Evolutionary conservation across 768 basidiomycete genomes (phyloP), one percentile per base, ranked within the genome.

Genomic region (Fistulinella prunicolor): DNA sequence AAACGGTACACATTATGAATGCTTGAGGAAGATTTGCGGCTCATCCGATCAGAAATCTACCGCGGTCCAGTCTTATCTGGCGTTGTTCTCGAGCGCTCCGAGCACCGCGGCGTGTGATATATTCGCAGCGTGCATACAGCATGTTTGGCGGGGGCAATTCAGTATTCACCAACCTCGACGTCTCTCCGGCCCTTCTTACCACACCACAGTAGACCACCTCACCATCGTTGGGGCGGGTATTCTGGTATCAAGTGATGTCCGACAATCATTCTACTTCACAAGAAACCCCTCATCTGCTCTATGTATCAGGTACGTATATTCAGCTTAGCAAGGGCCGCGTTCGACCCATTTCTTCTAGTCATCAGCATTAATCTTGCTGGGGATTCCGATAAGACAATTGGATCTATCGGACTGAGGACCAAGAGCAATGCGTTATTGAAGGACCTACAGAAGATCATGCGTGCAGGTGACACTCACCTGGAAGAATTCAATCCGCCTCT

Each of bases 361-460:
- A 43, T 49, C 14, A 14, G 19, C 19, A 4, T 57, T 0, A 38
- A 32, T 5, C 52, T 57, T 19, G 52, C 47, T 9, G 44, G 13
- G 19, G 32, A 29, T 23, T 58, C 56, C 20, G 4, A 0, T 1
- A 50, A 57, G 17, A 47, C n/a, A 12, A 30, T 58, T 6, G 13
- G 17, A 30, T 59, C 42, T 22, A 44, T 57, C 21, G 14, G 13
- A 6, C 20, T 50, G 19, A n/a, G n/a, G n/a, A 20, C 1, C 26
- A 47, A 54, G 28, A 47, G 30, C 23, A 5, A 20, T 16, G 3
- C 29, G 2, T 21, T 9, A 3, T 6, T 21, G 8, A 21, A 3
- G 7, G 20, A 44, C 12, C 10, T 44, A n/a, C n/a, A n/a, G 19
- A 30, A 19, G 6, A 20, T n/a, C 13, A 9, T 49, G 14, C 20